Percentiles rank a stretch among this genome's conserved stretches.
Conservation (phyloP, 768 basidiomycete species). For the Trametes cinnabarina region DNA sequence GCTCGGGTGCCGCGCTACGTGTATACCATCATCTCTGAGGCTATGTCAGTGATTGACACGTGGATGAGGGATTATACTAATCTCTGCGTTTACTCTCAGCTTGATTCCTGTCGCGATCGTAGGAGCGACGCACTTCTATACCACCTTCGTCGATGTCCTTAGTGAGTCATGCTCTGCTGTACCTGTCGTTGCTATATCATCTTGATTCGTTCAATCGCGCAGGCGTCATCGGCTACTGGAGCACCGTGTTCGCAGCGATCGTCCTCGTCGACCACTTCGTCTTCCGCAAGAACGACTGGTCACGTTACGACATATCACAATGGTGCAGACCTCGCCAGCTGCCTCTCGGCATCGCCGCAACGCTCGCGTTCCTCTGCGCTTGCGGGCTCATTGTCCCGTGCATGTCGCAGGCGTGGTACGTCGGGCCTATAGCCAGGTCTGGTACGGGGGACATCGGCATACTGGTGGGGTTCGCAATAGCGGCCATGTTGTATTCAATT, state of each 20-base stretch:
- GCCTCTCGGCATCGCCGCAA: constrained; percentile 42
- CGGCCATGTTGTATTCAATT: constrained; percentile 31
- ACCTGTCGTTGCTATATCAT: neutral
- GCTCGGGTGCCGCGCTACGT: constrained; percentile 45
- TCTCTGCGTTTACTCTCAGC: constrained; percentile 24
- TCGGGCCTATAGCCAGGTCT: constrained; percentile 44
- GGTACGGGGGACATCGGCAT: constrained; percentile 51
- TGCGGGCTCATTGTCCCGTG: constrained; percentile 42
- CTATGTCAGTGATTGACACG: constrained; percentile 34
- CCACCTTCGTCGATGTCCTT: constrained; percentile 42
- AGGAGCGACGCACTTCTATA: constrained; percentile 45
- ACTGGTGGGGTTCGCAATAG: constrained; percentile 37
- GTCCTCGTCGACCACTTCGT: constrained; percentile 44
- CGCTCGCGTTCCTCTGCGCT: constrained; percentile 39
- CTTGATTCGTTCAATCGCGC: constrained; percentile 8
- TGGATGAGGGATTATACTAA: neutral
- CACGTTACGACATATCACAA: constrained; percentile 35
- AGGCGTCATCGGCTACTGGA: constrained; percentile 49
- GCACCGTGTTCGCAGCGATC: constrained; percentile 36
- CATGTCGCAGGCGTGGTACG: constrained; percentile 54
- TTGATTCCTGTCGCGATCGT: constrained; percentile 48
- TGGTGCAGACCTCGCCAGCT: constrained; percentile 39
- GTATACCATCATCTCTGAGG: constrained; percentile 44
- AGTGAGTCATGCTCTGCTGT: constrained; percentile 24
- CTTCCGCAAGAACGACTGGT: constrained; percentile 37